Conservation (phyloP, 768 basidiomycete species). For the Candolleomyces efflorescens region DNA sequence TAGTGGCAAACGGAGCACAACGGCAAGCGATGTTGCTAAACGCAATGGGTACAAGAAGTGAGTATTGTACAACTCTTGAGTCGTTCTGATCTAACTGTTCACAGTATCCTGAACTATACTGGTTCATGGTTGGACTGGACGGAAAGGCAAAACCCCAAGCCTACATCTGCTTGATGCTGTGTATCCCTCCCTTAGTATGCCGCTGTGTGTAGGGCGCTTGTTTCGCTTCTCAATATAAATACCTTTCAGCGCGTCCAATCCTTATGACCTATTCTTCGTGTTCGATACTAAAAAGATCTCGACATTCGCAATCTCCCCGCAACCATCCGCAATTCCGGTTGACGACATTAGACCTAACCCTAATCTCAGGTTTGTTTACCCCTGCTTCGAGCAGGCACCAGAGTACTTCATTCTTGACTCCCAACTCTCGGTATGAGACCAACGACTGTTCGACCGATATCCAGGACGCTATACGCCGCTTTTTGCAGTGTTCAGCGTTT, state of each 20-base stretch:
- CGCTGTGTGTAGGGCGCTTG: too few species aligned
- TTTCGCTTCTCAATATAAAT: too few species aligned
- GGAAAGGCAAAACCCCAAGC: slow-evolving; percentile 40
- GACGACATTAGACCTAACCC: too few species aligned
- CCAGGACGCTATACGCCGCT: not conserved
- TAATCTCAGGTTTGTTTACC: too few species aligned
- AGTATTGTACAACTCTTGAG: slow-evolving; percentile 18
- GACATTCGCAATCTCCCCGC: too few species aligned
- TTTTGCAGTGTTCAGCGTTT: not conserved
- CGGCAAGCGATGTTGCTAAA: slow-evolving; percentile 78
- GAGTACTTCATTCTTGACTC: slow-evolving; percentile 20
- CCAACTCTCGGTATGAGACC: slow-evolving; percentile 18
- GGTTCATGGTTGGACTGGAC: slow-evolving; percentile 92
- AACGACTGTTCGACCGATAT: not conserved
- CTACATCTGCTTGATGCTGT: not conserved
- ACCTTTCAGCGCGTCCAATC: too few species aligned
- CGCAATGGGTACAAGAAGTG: slow-evolving; percentile 81
- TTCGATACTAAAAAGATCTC: too few species aligned
- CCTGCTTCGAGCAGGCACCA: too few species aligned
- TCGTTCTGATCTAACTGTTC: slow-evolving; percentile 1
- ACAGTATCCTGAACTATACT: slow-evolving; percentile 68
- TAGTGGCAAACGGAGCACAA: slow-evolving; percentile 78
- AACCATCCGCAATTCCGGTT: too few species aligned
- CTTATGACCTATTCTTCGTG: too few species aligned
- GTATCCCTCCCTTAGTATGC: too few species aligned